Evolutionary conservation across 768 basidiomycete species (phyloP).

Genomic region (Suillus alpinus): DNA sequence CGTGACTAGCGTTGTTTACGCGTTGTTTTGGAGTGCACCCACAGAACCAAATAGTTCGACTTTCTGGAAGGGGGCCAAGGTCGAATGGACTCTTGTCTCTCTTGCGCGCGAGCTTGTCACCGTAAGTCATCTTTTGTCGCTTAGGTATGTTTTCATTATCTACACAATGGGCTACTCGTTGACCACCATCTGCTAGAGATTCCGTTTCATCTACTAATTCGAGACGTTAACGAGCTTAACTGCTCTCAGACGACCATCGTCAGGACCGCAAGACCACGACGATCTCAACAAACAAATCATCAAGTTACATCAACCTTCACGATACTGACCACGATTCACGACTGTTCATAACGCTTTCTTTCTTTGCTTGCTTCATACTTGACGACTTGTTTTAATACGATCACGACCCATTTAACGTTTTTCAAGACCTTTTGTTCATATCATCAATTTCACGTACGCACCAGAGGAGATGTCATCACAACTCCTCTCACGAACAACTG

Average conservation of each 20-base stretch:
- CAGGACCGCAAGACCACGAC: slow-evolving; percentile 16
- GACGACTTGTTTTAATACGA: slow-evolving; percentile 23
- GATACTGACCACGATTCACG: slow-evolving; percentile 25
- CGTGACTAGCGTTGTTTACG: slow-evolving; percentile 29
- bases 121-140: slow-evolving; percentile 27
- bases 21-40: slow-evolving; percentile 23
- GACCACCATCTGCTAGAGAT: slow-evolving; percentile 7
- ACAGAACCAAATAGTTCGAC: slow-evolving; percentile 35
- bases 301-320: slow-evolving; percentile 16
- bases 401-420: slow-evolving; percentile 27
- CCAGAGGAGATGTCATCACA: slow-evolving; percentile 23
- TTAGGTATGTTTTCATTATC: slow-evolving; percentile 15
- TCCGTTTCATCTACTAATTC: slow-evolving; percentile 17
- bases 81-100: slow-evolving; percentile 13
- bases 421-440: slow-evolving; percentile 7
- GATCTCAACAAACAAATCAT: slow-evolving; percentile 14
- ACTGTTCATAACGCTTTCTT: slow-evolving; percentile 11
- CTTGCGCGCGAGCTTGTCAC: slow-evolving; percentile 17
- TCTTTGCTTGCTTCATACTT: slow-evolving; percentile 7
- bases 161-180: background rate
- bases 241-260: slow-evolving; percentile 14
- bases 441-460: slow-evolving; percentile 8
- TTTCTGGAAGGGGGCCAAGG: slow-evolving; percentile 13
- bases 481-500: slow-evolving; percentile 29
- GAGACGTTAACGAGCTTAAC: slow-evolving; percentile 20